These are phyloP conservation scores for Aspergillus sp. DNA, from an alignment of 2,329 filamentous ascomycete species.

Conservation along the genomic window DNA sequence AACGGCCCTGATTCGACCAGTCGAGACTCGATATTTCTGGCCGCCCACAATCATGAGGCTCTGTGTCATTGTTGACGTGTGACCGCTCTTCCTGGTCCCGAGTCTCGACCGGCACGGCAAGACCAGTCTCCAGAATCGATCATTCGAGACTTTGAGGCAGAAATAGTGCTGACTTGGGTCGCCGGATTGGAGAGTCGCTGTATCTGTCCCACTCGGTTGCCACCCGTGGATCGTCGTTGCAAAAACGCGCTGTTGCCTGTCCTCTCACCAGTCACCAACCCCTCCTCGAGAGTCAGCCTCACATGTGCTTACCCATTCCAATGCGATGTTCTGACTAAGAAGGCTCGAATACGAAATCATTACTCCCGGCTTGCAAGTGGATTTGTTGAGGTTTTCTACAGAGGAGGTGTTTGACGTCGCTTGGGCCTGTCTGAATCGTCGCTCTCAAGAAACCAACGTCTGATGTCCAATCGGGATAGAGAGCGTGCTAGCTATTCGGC, in stretches of 20 bases:
- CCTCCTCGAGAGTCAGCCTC: background rate
- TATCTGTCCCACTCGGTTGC: background rate
- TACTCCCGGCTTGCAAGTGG: background rate
- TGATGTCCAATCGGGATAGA: background rate
- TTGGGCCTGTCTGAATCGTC: background rate
- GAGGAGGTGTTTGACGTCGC: too few species aligned
- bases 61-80: background rate
- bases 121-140: background rate
- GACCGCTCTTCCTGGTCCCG: background rate
- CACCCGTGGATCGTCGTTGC: background rate
- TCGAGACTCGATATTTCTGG: background rate
- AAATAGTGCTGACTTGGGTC: background rate
- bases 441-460: too few species aligned
- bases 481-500: background rate
- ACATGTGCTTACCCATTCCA: background rate
- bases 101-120: background rate
- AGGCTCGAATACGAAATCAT: background rate
- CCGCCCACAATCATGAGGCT: background rate
- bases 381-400: too few species aligned
- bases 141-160: background rate
- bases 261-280: background rate
- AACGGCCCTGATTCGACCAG: background rate
- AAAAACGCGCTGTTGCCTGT: background rate
- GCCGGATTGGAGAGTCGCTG: background rate
- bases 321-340: background rate